Conservation (phyloP, 768 basidiomycete genomes). For the Suillus americanus region DNA sequence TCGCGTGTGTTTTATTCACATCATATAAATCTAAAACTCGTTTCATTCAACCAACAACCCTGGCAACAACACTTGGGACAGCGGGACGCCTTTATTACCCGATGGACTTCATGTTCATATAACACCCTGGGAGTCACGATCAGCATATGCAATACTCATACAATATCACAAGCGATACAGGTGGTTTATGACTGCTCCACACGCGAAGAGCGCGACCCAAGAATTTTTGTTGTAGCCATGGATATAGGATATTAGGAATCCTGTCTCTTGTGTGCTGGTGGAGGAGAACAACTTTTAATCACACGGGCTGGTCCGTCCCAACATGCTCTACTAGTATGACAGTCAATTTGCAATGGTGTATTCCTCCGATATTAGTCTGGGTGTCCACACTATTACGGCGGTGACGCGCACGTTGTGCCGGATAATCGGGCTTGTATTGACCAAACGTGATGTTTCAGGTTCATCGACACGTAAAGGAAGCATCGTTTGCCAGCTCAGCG, state of each 20-base stretch:
- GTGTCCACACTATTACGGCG: not conserved
- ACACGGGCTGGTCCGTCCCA: no score
- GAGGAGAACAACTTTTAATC: not conserved
- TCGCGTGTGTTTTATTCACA: not conserved
- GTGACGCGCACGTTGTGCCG: not conserved
- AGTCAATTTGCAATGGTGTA: not conserved
- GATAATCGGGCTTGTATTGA: not conserved
- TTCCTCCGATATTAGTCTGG: not conserved
- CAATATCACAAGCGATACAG: not conserved
- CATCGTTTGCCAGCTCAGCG: not conserved
- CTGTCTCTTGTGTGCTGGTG: not conserved
- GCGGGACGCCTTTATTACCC: not conserved
- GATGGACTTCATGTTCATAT: not conserved
- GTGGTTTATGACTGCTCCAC: not conserved
- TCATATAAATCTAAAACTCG: not conserved
- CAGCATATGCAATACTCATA: not conserved
- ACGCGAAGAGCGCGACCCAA: not conserved
- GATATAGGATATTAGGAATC: not conserved
- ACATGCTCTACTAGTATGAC: not conserved
- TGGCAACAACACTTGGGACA: not conserved
- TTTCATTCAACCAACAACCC: not conserved
- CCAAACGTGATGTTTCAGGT: not conserved
- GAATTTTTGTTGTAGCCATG: not conserved
- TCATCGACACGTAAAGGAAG: not conserved
- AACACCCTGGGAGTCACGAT: not conserved